Base-by-base conservation (phyloP, 1,284 basidiomycete species). In the Moniliophthora roreri region DNA sequence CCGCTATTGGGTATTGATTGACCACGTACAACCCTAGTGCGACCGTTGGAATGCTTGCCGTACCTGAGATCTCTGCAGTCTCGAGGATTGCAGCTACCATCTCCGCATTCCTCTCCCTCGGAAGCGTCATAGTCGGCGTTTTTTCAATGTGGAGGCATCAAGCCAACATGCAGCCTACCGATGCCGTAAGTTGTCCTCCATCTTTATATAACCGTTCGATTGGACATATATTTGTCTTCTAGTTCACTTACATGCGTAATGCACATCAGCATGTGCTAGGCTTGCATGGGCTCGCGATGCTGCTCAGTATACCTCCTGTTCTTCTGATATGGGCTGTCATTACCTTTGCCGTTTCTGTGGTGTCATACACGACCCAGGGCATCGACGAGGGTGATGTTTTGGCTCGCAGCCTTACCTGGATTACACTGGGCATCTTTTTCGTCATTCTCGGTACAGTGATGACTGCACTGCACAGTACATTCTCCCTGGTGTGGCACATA, bases 61-160 rank as follows among this genome's bases (percentile, higher is more conserved):
- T 80, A 11, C 67, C 73, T 5, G 68, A 75, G 49, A 67, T 82
- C 21, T 67, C 69, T 24, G 65, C 71, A 52, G 62, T 66, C 13
- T 66, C 74, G 9, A 66, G 70, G 52, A 68, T 74, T 18, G 68
- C 75, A 3, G 74, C 77, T 1, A 74, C 74, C 24, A 64, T 77
- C 5, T 79, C 81, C 2, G 70, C 77, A 8, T 72, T 82, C 36
- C 68, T 73, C 32, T 77, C 81, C 11, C 66, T 82, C 10, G 76
- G 77, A 9, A 82, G 79, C 56, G 77, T 82, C 51, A 77, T 79
- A 15, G 69, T 77, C 15, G 80, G 79, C 1, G 78, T 82, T 1
- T 81, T 82, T 56, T 79, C 75, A 46, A 77, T 81, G 24, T 82
- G 81, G 80, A 68, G 72, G 54, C 79, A 81, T 60, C 81, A 81